Conservation (phyloP, 768 basidiomycete genomes). For the Boletellus sp. region DNA sequence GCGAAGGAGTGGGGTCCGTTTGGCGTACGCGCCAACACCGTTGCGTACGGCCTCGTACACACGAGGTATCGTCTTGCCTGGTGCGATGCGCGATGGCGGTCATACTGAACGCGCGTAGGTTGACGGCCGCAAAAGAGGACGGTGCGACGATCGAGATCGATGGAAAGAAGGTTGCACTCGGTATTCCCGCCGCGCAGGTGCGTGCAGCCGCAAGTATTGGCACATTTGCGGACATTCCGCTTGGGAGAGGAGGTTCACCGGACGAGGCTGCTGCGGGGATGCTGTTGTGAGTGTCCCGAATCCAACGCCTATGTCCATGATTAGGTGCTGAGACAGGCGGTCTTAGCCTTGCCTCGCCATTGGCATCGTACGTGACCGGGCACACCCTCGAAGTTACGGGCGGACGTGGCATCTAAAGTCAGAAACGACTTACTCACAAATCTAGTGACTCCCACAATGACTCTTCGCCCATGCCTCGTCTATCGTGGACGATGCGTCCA, state of each 20-base stretch:
- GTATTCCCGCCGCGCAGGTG: conserved; percentile 59
- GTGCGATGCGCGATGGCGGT: not conserved
- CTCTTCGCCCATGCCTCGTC: not conserved
- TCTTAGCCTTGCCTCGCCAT: conserved; percentile 66
- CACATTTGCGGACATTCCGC: conserved; percentile 52
- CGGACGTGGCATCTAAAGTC: conserved; percentile 62
- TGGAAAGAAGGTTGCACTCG: conserved; percentile 80
- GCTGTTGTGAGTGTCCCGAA: conserved; percentile 59
- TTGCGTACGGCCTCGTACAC: conserved; percentile 75
- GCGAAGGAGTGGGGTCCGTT: conserved; percentile 86
- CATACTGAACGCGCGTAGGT: conserved; percentile 34
- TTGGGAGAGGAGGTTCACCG: conserved; percentile 60
- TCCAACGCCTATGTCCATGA: not conserved
- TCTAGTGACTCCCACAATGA: not conserved
- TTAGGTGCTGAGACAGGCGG: conserved; percentile 5
- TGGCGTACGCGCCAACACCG: conserved; percentile 77
- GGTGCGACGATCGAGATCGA: conserved; percentile 74
- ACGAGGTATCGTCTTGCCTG: conserved; percentile 49
- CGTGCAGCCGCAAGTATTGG: conserved; percentile 39
- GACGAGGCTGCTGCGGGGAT: conserved; percentile 77
- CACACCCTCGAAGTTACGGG: conserved; percentile 86
- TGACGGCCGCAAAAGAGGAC: conserved; percentile 76
- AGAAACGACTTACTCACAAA: not conserved
- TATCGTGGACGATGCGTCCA: not conserved
- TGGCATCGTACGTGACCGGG: conserved; percentile 77